Evolutionary conservation across 371 early-diverging fungal genomes (phyloP), one percentile per base, ranked within the genome.

Genomic region (Mortierella sp.): DNA sequence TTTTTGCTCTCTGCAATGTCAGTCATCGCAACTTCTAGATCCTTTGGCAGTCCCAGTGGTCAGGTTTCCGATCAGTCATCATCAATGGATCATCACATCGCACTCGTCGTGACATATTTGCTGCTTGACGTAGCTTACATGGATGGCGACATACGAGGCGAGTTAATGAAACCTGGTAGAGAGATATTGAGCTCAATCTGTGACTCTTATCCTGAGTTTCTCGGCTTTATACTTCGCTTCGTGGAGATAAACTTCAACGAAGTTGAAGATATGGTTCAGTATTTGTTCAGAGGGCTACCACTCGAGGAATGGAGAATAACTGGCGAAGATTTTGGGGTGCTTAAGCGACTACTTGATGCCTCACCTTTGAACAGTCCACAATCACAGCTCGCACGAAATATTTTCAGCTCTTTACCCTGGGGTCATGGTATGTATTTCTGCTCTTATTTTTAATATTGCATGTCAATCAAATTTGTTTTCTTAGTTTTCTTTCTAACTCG

Each of bases 261-360:
- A 0, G 88, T 90, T 83, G 86, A 86, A 22, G 78, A 84, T 1
- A 88, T 87, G 87, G 85, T 88, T 1, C 75, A 88, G 8, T 89
- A 88, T 57, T 65, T 90, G 9, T 90, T 90, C 70, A 86, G 83
- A 1, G 86, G 86, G 8, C 65, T 90, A 19, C 85, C 85, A 1
- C 45, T 90, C 11, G 66, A 80, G 8, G 69, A 83, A 48, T 90
- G 91, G 91, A 41, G 41, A 8, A 63, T 88, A 5, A 65, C 84
- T 10, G 68, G 63, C 13, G 81, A 81, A 4, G 91, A 90, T 58
- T 72, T 90, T 38, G 52, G 62, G 9, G 58, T 73, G 0, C 65
- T 90, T 15, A 87, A 84, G 41, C 66, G 83, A 33, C 67, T 90
- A 0, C 67, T 89, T 24, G 72, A 71, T 41, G 65, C 80, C 8